These are phyloP conservation scores for Diaporthe sp. DNA, from an alignment of 2,329 filamentous ascomycete species.

Conservation along the genomic window DNA sequence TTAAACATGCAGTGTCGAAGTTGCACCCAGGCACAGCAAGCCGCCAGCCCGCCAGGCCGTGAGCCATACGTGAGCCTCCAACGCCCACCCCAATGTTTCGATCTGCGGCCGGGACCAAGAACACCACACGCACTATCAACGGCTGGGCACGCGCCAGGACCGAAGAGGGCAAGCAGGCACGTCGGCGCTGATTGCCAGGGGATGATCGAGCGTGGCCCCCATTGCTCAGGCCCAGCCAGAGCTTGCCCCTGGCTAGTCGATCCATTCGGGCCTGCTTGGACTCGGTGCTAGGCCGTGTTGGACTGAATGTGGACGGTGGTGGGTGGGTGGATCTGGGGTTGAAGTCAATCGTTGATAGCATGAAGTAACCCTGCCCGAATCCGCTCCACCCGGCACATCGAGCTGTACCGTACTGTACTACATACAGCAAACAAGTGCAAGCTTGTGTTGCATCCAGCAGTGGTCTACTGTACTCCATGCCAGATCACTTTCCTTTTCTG, in stretches of 20 bases:
- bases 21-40: conserved; percentile 17
- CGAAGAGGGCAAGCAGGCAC: conserved; percentile 21
- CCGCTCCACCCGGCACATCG: conserved; percentile 27
- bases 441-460: conserved; percentile 22
- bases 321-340: conserved; percentile 34
- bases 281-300: conserved; percentile 11
- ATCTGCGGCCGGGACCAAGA: conserved; percentile 16
- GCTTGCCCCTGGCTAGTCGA: conserved; percentile 33
- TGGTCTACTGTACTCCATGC: not conserved
- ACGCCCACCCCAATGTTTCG: conserved; percentile 6
- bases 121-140: conserved; percentile 24
- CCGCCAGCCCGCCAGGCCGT: conserved; percentile 3
- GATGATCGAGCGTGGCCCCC: not conserved
- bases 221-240: conserved; percentile 20
- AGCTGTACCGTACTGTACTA: conserved; percentile 5
- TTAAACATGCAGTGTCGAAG: conserved; percentile 31
- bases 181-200: conserved; percentile 21
- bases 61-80: conserved; percentile 16
- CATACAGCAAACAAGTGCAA: not conserved
- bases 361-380: conserved; percentile 15
- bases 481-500: conserved; percentile 22
- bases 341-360: conserved; percentile 23
- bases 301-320: conserved; percentile 1
- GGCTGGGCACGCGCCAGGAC: conserved; percentile 19
- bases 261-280: conserved; percentile 19